phyloP scores from a whole-genome alignment of 331 rosid genomes.

The Quercus phellos region DNA sequence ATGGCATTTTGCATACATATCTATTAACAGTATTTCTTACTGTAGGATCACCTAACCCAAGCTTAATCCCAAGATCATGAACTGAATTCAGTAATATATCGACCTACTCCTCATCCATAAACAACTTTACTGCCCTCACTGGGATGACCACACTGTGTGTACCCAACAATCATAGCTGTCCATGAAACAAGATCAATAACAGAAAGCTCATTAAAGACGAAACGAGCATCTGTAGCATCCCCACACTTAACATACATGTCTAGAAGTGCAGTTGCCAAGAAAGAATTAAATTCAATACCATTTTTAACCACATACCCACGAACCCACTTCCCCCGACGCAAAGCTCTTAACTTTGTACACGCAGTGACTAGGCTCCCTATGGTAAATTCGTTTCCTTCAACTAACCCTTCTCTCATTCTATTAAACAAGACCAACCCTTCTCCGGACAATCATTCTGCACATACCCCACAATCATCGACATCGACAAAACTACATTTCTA shows the following conservation, averaged over 20 bases:
- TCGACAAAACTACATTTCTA: constrained; percentile 54
- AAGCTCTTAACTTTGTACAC: constrained; percentile 47
- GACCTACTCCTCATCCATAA: constrained; percentile 32
- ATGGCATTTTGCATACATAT: constrained; percentile 69
- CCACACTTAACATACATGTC: constrained; percentile 86
- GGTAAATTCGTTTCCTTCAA: constrained; percentile 49
- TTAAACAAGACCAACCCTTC: constrained; percentile 52
- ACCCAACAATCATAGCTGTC: constrained; percentile 89
- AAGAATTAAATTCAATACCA: constrained; percentile 46
- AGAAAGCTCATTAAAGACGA: constrained; percentile 40
- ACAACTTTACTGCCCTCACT: constrained; percentile 51
- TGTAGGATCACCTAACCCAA: constrained; percentile 42
- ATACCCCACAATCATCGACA: constrained; percentile 70
- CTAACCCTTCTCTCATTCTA: constrained; percentile 58
- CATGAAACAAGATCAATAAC: constrained; percentile 48
- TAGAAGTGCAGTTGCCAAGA: constrained; percentile 70
- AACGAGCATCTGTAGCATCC: constrained; percentile 48
- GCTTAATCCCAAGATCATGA: constrained; percentile 53
- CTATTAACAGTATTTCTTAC: constrained; percentile 62
- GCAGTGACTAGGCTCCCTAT: constrained; percentile 55
- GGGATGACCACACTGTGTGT: constrained; percentile 54
- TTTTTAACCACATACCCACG: constrained; percentile 59
- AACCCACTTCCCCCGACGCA: constrained; percentile 79
- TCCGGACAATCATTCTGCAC: constrained; percentile 57
- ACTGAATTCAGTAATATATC: constrained; percentile 53